Evolutionary conservation across 2,329 filamentous ascomycete species (phyloP), one percentile per base, ranked within the genome.

Genomic region (Colletotrichum gloeosporioides): DNA sequence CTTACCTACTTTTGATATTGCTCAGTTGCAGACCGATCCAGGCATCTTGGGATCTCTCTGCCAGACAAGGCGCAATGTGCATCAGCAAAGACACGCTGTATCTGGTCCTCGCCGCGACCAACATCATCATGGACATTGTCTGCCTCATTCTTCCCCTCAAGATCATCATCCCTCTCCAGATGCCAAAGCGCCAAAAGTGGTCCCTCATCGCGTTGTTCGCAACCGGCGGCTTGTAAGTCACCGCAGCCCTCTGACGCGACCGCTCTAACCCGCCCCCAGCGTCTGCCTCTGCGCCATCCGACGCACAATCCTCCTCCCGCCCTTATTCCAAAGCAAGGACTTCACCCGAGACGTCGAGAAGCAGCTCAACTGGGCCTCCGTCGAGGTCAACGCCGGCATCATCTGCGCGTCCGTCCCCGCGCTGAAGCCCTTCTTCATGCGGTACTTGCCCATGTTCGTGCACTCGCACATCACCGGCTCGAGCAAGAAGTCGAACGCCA

Each of bases 271-370:
- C n/a, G n/a, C 29, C 22, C 18, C 1, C 22, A 82, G 81, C 27
- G 82, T 84, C n/a, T 80, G 82, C 9, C 59, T 80, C 3, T 82
- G 82, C 8, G 80, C 82, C 22, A 82, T 84, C n/a, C 78, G 81
- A 31, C 80, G 82, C 10, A 82, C 82, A 9, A 49, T 79, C 27
- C 79, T 83, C 39, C 79, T 82, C 2, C 77, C 78, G 3, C 80
- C 78, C 3, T 77, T 84, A 5, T 69, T 83, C 16, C 39, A 65
- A 1, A 73, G 78, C 0, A 15, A 49, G 1, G 82, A 84, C 67
- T 83, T 80, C 68, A 82, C 82, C 0, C 83, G 80, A 78, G 57
- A 79, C 5, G 62, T 83, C 1, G 77, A 81, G 0, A 73, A 74
- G 2, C 80, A 83, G 12, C 59, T 87, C 34, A 84, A 88, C 80